Base-by-base conservation (phyloP, 176 grass and related monocot species). In the Urochloa ruziziensis region DNA sequence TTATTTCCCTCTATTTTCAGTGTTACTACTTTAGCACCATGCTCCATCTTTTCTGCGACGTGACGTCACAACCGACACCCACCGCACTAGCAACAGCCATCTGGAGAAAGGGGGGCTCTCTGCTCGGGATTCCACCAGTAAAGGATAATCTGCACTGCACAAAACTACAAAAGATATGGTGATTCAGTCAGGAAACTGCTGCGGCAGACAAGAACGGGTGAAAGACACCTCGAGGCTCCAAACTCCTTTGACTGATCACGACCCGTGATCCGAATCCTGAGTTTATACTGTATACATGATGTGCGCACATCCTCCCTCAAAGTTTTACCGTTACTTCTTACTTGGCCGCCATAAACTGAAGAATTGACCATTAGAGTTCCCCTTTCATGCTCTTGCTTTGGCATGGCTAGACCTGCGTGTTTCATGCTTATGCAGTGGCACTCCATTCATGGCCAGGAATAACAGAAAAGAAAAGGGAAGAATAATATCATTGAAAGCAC, bases 61-160 rank as follows among this genome's bases (percentile, higher is more conserved):
- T 34, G 84, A 81, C 42, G 77, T 56, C 48, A 35, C 21, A 44
- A 66, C 77, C 28, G 47, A 67, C 77, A 56, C 59, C 83, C 65
- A 81, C 85, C 77, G 59, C 48, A 80, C 77, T 35, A 81, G 78
- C 40, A 73, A 24, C 67, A 80, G 49, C 24, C 77, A 24, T 16
- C 23, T 79, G 39, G 39, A 9, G 76, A 30, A 71, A 52, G n/a
- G n/a, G n/a, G n/a, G n/a, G n/a, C n/a, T n/a, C n/a, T 62, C 10
- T 28, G 39, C 37, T 21, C 21, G 33, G 37, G 53, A 65, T 79
- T 79, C 68, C 53, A 37, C 60, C 18, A 3, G 66, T 17, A 25
- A 34, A 10, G 4, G 10, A 48, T 25, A 7, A 78, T 21, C 14
- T 39, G 68, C 75, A 62, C 36, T n/a, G 8, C 56, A 15, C 67